Evolutionary conservation across 75 land plant species (phyloP).

Genomic region (Sequoia sempervirens): DNA sequence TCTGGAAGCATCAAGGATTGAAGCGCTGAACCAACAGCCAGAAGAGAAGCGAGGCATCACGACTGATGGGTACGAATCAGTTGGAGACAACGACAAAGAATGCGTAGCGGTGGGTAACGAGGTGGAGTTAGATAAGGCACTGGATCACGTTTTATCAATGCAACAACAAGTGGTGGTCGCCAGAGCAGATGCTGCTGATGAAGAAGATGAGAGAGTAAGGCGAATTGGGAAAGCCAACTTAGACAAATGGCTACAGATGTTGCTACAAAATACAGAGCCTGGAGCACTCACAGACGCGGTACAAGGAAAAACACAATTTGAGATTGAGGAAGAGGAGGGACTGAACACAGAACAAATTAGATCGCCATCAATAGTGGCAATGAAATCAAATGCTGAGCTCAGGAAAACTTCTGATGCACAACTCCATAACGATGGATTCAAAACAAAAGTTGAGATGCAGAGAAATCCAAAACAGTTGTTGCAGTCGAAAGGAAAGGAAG

Average conservation of each 20-base stretch:
- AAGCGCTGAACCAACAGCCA: no score
- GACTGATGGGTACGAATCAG: constrained; percentile 2
- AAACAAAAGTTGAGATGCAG: neutral
- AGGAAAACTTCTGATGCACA: neutral
- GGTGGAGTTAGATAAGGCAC: constrained; percentile 22
- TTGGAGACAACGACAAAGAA: constrained; percentile 9
- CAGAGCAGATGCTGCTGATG: constrained; percentile 22
- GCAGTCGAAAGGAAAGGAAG: constrained; percentile 1
- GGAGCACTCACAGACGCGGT: neutral
- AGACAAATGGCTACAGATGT: constrained; percentile 83
- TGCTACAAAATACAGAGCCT: constrained; percentile 45
- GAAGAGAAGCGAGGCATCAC: constrained; percentile 2
- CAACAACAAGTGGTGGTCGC: constrained; percentile 14
- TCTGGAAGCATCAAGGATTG: no score
- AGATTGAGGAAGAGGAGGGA: neutral
- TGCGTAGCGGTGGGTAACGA: no score
- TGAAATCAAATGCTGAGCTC: neutral
- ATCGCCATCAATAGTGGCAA: neutral
- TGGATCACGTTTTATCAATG: constrained; percentile 14
- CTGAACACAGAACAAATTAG: neutral
- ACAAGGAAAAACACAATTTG: neutral
- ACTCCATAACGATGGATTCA: neutral
- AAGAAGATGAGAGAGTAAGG: constrained; percentile 61
- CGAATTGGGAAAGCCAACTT: constrained; percentile 63
- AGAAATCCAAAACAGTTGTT: neutral